Evolutionary conservation across 441 rosid genomes (phyloP).

Genomic region (Sinapis alba): DNA sequence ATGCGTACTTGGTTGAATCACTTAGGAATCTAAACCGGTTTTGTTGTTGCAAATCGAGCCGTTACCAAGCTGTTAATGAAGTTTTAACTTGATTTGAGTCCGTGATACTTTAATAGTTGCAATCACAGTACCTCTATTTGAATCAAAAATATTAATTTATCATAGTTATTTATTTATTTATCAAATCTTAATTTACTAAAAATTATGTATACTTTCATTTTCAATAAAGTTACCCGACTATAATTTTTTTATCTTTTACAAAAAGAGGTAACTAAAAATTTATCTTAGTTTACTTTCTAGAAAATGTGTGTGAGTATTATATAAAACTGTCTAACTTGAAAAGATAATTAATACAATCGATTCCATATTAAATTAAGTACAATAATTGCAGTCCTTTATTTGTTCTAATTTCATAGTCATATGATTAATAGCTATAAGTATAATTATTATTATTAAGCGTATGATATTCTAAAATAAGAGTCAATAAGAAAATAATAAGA

Average conservation of each 20-base stretch:
- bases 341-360: not conserved
- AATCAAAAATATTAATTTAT: not conserved
- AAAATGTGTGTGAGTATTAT: not conserved
- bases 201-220: not conserved
- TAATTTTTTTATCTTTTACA: not conserved
- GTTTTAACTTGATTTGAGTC: not conserved
- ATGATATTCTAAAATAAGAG: slow-evolving; percentile 20
- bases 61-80: not conserved
- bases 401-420: slow-evolving; percentile 52
- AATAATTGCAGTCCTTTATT: slow-evolving; percentile 22
- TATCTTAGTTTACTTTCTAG: not conserved
- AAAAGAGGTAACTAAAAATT: not conserved
- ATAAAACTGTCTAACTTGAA: not conserved
- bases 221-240: not conserved
- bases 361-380: not conserved
- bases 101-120: not conserved
- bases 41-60: not conserved
- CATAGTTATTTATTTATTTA: no score
- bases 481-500: not conserved
- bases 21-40: not conserved
- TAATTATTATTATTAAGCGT: slow-evolving; percentile 37
- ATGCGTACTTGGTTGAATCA: not conserved
- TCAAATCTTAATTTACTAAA: not conserved
- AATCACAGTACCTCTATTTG: not conserved
- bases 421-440: slow-evolving; percentile 45